Percentiles rank a stretch among this genome's conserved stretches.
Conservation (phyloP, 2,329 filamentous ascomycete species). For the Cercospora canescens region DNA sequence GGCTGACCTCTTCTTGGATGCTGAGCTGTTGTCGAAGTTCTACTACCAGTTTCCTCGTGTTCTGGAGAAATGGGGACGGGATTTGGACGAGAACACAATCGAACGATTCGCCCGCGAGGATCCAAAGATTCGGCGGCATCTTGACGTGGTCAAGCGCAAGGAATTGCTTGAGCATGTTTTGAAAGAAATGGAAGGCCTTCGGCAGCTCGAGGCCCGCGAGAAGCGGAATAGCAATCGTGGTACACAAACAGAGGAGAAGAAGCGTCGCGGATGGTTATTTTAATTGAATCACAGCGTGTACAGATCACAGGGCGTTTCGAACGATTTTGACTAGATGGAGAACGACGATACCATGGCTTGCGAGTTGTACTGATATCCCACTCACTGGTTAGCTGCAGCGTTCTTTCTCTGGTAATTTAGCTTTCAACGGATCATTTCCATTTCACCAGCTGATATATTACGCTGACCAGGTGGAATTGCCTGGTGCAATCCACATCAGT, state of each 20-base stretch:
- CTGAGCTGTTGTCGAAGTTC: conserved; percentile 94
- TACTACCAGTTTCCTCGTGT: conserved; percentile 95
- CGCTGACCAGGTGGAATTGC: no score
- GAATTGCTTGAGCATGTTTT: conserved; percentile 90
- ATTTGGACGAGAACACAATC: conserved; percentile 67
- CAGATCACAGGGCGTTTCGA: conserved; percentile 7
- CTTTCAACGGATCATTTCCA: background rate
- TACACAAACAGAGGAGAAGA: conserved; percentile 34
- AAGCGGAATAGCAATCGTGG: conserved; percentile 52
- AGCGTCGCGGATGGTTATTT: conserved; percentile 38
- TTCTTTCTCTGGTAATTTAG: background rate
- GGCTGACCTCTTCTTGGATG: conserved; percentile 94
- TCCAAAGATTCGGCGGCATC: conserved; percentile 80
- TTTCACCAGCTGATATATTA: background rate
- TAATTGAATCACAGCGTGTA: conserved; percentile 7
- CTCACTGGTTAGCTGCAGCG: background rate
- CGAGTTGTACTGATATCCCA: background rate
- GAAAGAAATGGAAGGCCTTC: conserved; percentile 90
- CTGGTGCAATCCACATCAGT: no score
- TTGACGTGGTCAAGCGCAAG: conserved; percentile 90
- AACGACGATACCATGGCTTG: background rate
- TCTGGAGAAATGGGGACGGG: conserved; percentile 80
- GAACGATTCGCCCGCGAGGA: conserved; percentile 93
- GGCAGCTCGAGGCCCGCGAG: conserved; percentile 76
- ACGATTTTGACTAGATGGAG: background rate